A percentile compares a stretch with the other conserved stretches of the same genome.
Conservation (phyloP, 805 yeast genomes). For the Monosporozyma yasuniensis region DNA sequence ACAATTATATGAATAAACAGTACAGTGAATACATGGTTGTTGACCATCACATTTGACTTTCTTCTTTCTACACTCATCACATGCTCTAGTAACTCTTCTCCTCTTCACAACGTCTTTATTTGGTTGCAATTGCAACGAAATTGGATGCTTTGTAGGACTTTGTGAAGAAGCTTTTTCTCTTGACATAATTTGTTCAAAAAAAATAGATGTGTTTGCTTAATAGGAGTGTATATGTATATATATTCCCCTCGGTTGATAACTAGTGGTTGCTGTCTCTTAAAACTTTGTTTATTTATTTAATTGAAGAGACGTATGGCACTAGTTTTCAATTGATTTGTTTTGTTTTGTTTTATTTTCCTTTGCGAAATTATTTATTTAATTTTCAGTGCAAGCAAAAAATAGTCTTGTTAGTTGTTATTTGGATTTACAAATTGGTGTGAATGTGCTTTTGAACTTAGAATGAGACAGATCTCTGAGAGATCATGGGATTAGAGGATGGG, state of each 20-base stretch:
- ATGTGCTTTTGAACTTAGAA: too few relatives aligned
- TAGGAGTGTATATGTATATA: too few relatives aligned
- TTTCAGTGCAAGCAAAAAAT: too few relatives aligned
- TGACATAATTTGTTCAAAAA: not conserved
- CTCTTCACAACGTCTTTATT: slow-evolving; percentile 20
- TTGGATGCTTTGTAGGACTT: not conserved
- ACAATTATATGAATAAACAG: slow-evolving; percentile 79
- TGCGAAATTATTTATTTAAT: not conserved
- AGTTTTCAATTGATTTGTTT: not conserved
- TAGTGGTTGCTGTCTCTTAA: too few relatives aligned
- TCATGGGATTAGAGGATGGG: too few relatives aligned
- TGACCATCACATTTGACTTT: slow-evolving; percentile 80
- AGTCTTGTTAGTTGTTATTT: too few relatives aligned
- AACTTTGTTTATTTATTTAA: too few relatives aligned
- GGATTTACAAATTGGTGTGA: too few relatives aligned
- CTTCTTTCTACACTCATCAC: slow-evolving; percentile 50
- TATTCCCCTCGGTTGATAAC: too few relatives aligned
- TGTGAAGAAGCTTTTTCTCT: not conserved
- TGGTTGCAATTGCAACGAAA: not conserved
- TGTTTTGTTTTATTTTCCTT: not conserved
- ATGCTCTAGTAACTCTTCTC: slow-evolving; percentile 37
- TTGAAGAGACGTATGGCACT: not conserved
- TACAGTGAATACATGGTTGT: slow-evolving; percentile 79
- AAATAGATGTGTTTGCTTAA: too few relatives aligned
- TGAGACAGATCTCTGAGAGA: too few relatives aligned